A percentile compares a stretch with the other conserved stretches of the same genome.
These are phyloP conservation scores for Zymoseptoria brevis DNA, from an alignment of 2,329 filamentous ascomycete species.

Conservation along the genomic window DNA sequence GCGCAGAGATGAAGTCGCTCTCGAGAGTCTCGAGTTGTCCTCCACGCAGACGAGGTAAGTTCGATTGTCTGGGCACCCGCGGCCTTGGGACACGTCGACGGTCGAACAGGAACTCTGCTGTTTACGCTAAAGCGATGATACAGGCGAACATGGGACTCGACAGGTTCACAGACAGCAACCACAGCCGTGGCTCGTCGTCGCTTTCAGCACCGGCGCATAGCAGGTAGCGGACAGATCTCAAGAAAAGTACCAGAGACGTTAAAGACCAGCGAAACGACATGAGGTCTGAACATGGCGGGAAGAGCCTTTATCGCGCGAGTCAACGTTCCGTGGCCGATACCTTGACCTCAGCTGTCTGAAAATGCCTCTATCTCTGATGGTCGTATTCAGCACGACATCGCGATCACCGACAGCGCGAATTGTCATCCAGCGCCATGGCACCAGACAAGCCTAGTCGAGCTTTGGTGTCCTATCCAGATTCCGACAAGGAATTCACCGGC, in stretches of 20 bases:
- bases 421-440: neutral
- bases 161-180: neutral
- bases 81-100: neutral
- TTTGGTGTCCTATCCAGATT: neutral
- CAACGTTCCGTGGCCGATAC: neutral
- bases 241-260: neutral
- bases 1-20: conserved; percentile 27
- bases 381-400: neutral
- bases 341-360: neutral
- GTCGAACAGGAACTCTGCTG: neutral
- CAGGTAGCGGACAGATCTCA: neutral
- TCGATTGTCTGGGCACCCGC: neutral
- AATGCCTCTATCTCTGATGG: neutral
- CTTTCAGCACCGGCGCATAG: neutral
- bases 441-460: neutral
- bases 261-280: neutral
- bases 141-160: neutral
- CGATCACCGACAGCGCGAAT: neutral
- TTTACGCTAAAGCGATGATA: neutral
- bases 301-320: neutral
- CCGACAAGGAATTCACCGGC: neutral
- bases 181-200: neutral
- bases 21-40: conserved; percentile 40
- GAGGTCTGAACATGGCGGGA: neutral
- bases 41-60: conserved; percentile 14